These are phyloP conservation scores for Chaetomium globosum DNA, from an alignment of 2,329 filamentous ascomycete genomes.

Conservation along the genomic window DNA sequence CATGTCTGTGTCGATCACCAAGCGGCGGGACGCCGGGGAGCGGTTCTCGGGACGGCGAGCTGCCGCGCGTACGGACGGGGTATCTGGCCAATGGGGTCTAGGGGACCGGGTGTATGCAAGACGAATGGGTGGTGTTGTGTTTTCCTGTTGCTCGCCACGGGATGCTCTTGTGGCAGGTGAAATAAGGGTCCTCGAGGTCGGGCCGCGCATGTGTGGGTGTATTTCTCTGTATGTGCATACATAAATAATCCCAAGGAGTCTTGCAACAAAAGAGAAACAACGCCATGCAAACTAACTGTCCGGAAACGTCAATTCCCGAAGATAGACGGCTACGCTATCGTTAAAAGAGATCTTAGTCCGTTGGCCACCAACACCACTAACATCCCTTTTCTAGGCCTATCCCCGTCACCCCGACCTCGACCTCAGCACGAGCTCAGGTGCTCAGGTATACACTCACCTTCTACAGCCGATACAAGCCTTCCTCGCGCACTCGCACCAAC, in stretches of 20 bases:
- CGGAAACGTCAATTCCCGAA: not conserved
- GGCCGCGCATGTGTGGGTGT: not conserved
- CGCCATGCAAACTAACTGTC: no score
- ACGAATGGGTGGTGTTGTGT: slow-evolving; percentile 1
- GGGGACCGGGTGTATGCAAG: not conserved
- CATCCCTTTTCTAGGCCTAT: not conserved
- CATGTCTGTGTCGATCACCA: slow-evolving; percentile 22
- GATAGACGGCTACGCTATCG: not conserved
- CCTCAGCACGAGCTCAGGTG: not conserved
- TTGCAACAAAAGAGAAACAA: no score
- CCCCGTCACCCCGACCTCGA: not conserved
- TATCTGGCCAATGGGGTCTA: not conserved
- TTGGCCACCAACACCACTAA: not conserved
- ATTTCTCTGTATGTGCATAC: not conserved
- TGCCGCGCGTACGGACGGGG: slow-evolving; percentile 3
- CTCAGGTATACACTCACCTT: not conserved
- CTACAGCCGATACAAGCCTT: not conserved
- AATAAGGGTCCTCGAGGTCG: not conserved
- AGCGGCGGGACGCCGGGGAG: not conserved
- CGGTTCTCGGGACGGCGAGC: slow-evolving; percentile 2
- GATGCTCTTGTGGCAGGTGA: not conserved
- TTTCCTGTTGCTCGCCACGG: not conserved
- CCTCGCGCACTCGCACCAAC: not conserved
- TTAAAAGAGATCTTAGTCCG: not conserved
- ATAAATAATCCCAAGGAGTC: no score